Percentiles rank a stretch among this genome's conserved stretches.
Evolutionary conservation across 2,329 filamentous ascomycete genomes (phyloP).

Genomic region (Dothideomycetes sp.): DNA sequence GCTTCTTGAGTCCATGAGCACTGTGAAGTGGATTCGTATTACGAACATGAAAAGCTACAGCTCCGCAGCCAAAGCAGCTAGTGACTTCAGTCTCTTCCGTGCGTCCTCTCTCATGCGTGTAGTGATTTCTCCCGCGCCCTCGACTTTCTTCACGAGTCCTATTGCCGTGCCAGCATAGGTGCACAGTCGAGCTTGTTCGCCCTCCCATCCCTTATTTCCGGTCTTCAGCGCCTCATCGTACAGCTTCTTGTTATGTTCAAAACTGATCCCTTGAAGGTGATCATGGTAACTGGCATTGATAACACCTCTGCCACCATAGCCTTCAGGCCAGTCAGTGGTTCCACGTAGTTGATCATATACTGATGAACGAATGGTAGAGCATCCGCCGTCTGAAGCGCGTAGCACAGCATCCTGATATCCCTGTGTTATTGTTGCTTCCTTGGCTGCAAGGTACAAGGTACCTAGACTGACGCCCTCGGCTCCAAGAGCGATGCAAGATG

Average conservation of each 20-base stretch:
- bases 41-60: too few relatives aligned
- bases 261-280: constrained; percentile 28
- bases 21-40: too few relatives aligned
- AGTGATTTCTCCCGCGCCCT: constrained; percentile 45
- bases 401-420: constrained; percentile 42
- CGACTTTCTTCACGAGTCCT: constrained; percentile 45
- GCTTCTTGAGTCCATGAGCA: too few relatives aligned
- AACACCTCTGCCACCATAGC: constrained; percentile 49
- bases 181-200: constrained; percentile 45
- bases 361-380: constrained; percentile 40
- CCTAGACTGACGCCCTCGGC: constrained; percentile 49
- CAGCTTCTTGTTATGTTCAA: constrained; percentile 34
- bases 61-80: too few relatives aligned
- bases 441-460: constrained; percentile 50
- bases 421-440: constrained; percentile 36
- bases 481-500: constrained; percentile 46
- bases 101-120: constrained; percentile 34
- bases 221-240: constrained; percentile 40
- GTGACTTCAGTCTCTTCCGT: constrained; percentile 13
- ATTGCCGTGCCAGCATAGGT: constrained; percentile 55
- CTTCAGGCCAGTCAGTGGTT: constrained; percentile 47
- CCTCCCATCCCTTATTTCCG: constrained; percentile 42
- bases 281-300: constrained; percentile 45
- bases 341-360: constrained; percentile 47
- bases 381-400: constrained; percentile 41